Evolutionary conservation across 106 monocot genomes (phyloP).

Genomic region (Dendrobium chrysotoxum): DNA sequence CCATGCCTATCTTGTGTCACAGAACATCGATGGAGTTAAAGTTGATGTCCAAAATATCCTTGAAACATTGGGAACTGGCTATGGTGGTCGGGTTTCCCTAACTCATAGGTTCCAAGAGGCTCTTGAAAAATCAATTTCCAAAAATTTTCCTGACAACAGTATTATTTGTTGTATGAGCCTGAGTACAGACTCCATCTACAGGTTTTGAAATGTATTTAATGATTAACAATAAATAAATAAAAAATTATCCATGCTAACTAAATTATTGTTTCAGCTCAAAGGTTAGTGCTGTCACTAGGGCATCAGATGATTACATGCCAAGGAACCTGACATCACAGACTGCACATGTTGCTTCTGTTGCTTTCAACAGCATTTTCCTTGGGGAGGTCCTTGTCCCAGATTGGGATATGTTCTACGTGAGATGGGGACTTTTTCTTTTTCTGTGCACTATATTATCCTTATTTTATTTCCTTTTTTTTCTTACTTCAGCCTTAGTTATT

Average conservation of each 20-base stretch:
- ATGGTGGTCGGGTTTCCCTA: constrained; percentile 33
- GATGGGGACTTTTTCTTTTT: background rate
- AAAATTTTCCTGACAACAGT: constrained; percentile 37
- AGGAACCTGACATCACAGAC: constrained; percentile 29
- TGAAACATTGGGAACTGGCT: constrained; percentile 27
- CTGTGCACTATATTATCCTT: background rate
- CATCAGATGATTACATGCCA: constrained; percentile 43
- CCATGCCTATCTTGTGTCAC: constrained; percentile 39
- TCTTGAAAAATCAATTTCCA: constrained; percentile 35
- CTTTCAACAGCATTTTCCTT: constrained; percentile 41
- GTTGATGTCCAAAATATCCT: constrained; percentile 50
- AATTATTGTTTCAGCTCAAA: constrained; percentile 30
- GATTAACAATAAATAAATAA: background rate
- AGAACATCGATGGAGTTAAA: constrained; percentile 42
- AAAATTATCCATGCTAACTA: background rate
- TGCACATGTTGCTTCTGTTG: constrained; percentile 37
- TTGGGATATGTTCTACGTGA: constrained; percentile 66
- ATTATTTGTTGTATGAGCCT: constrained; percentile 48
- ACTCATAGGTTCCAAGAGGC: constrained; percentile 27
- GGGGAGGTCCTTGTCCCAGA: constrained; percentile 45
- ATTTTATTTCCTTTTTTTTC: background rate
- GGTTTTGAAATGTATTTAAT: constrained; percentile 11
- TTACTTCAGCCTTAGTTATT: background rate
- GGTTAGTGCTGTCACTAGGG: constrained; percentile 41
- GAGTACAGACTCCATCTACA: constrained; percentile 36